These are phyloP conservation scores for Zoysia japonica DNA, from an alignment of 176 grass and related monocot genomes.

Conservation along the genomic window DNA sequence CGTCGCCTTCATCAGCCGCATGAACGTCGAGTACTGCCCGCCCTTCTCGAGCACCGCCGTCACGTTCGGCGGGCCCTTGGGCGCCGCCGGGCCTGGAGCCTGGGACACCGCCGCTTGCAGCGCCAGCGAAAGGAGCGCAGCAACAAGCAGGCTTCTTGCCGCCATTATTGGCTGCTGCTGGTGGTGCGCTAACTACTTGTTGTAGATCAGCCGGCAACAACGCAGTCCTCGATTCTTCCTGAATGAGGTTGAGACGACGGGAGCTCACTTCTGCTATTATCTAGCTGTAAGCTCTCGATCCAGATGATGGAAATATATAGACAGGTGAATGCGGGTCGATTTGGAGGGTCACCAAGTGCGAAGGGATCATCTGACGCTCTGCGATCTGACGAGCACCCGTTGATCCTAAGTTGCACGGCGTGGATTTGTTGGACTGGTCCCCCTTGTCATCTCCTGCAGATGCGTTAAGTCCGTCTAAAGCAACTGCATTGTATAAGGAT, in stretches of 20 bases:
- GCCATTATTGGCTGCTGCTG: background rate
- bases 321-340: background rate
- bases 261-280: background rate
- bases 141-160: background rate
- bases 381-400: too few relatives aligned
- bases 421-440: too few relatives aligned
- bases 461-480: too few relatives aligned
- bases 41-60: conserved; percentile 76
- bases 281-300: background rate
- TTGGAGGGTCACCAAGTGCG: background rate
- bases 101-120: conserved; percentile 31
- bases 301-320: conserved; percentile 33
- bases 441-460: too few relatives aligned
- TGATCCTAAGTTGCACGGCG: too few relatives aligned
- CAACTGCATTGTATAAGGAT: too few relatives aligned
- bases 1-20: conserved; percentile 65
- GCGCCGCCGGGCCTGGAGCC: conserved; percentile 23
- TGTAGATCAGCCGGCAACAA: background rate
- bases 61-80: conserved; percentile 52
- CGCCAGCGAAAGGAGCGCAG: conserved; percentile 11
- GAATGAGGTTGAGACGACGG: background rate
- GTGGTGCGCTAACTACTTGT: background rate
- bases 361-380: too few relatives aligned
- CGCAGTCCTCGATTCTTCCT: background rate
- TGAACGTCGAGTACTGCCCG: conserved; percentile 59